Conservation (phyloP, 805 yeast species). For the Citeromyces nyonsensis region DNA sequence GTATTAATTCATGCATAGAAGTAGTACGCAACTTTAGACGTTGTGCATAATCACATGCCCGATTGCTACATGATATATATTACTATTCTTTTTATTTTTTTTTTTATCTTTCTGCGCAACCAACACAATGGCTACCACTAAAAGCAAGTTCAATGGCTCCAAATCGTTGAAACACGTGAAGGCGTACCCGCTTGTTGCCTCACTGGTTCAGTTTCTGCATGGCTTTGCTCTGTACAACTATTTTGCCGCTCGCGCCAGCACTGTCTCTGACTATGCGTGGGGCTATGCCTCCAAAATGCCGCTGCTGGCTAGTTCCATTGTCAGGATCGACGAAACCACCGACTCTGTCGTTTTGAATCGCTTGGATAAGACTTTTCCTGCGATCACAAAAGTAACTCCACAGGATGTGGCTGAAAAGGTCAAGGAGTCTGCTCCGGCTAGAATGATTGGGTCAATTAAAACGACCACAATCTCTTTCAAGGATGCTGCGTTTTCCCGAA, state of each 20-base stretch:
- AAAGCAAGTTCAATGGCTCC: too few species aligned
- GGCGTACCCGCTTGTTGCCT: constrained; percentile 15
- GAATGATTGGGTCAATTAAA: not conserved
- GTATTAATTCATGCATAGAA: too few species aligned
- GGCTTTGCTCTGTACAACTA: constrained; percentile 6
- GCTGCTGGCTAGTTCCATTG: constrained; percentile 7
- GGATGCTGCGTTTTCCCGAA: not conserved
- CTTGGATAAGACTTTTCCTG: constrained; percentile 15
- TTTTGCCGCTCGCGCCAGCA: constrained; percentile 7
- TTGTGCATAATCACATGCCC: too few species aligned
- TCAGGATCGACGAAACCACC: constrained; percentile 9
- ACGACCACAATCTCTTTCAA: not conserved
- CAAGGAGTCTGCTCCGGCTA: constrained; percentile 1
- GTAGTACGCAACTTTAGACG: too few species aligned
- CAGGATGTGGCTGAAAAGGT: constrained; percentile 4
- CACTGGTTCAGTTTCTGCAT: constrained; percentile 6
- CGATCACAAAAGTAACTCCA: constrained; percentile 9
- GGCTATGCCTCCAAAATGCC: constrained; percentile 7
- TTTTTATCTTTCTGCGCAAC: too few species aligned
- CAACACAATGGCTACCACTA: too few species aligned
- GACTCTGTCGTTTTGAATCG: constrained; percentile 8
- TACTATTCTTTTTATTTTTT: too few species aligned
- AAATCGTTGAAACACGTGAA: constrained; percentile 8
- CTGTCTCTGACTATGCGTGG: constrained; percentile 4
- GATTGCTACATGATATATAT: too few species aligned